Conservation (phyloP, 441 rosid species). For the Aleurites moluccanus region DNA sequence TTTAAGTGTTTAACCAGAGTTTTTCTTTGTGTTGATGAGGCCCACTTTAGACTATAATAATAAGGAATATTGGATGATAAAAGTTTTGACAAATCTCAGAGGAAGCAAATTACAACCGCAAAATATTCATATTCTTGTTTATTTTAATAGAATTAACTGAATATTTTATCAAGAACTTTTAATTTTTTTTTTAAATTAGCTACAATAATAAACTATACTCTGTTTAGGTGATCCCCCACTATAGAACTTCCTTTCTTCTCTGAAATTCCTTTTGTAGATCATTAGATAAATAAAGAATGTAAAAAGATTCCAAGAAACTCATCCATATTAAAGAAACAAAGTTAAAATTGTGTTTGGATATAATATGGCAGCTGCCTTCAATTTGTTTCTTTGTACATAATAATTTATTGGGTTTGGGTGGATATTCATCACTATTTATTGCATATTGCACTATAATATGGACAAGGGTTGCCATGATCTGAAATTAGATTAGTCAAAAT, state of each 20-base stretch:
- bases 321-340: neutral
- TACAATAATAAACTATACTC: conserved; percentile 10
- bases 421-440: neutral
- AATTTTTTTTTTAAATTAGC: neutral
- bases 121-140: conserved; percentile 17
- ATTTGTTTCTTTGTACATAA: conserved; percentile 8
- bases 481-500: neutral
- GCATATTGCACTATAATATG: neutral
- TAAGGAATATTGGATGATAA: conserved; percentile 29
- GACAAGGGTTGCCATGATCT: conserved; percentile 10
- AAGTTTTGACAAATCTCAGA: conserved; percentile 38
- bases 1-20: neutral
- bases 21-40: neutral
- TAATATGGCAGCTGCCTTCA: conserved; percentile 8
- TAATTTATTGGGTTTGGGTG: neutral
- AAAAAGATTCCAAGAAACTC: conserved; percentile 4
- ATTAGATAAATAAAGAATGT: conserved; percentile 21
- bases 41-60: conserved; percentile 5
- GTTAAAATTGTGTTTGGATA: conserved; percentile 7
- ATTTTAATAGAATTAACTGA: conserved; percentile 17
- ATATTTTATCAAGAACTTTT: conserved; percentile 24
- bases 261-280: conserved; percentile 24
- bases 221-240: conserved; percentile 50
- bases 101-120: conserved; percentile 47
- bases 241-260: conserved; percentile 23